phyloP scores from a whole-genome alignment of 257 asterid species.

The Apocynum venetum region DNA sequence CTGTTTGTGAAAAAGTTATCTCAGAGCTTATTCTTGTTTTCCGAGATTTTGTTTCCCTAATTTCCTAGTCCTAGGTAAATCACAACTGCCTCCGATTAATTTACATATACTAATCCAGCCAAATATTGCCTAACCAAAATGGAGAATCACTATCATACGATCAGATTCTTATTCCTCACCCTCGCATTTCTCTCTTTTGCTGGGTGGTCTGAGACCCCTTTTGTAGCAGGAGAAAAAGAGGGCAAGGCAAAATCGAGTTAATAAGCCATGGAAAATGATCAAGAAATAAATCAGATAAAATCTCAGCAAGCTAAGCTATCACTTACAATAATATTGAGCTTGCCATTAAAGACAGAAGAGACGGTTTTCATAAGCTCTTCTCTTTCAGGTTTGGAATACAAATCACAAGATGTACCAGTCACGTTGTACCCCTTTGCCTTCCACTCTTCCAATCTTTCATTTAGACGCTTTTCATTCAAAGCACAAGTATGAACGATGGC shows the following conservation, averaged over 20 bases:
- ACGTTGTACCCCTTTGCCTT: conserved; percentile 6
- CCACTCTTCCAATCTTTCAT: too few relatives aligned
- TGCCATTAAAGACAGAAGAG: conserved; percentile 5
- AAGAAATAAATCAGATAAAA: background rate
- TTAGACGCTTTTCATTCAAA: too few relatives aligned
- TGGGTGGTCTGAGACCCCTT: background rate
- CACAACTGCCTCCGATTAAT: too few relatives aligned
- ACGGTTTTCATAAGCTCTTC: conserved; percentile 2
- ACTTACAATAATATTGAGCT: conserved; percentile 20
- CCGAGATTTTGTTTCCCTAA: background rate
- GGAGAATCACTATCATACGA: too few relatives aligned
- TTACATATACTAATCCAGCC: too few relatives aligned
- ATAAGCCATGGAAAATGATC: background rate
- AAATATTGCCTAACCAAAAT: too few relatives aligned
- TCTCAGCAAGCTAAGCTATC: background rate
- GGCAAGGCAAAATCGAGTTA: background rate
- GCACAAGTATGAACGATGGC: too few relatives aligned
- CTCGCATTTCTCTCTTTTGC: too few relatives aligned
- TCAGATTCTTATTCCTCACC: too few relatives aligned
- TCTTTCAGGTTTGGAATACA: too few relatives aligned
- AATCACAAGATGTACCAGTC: conserved; percentile 11
- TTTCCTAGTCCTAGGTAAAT: background rate
- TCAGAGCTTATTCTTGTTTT: background rate
- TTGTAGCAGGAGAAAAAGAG: background rate
- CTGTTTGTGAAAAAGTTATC: too few relatives aligned